Evolutionary conservation across 1,284 basidiomycete genomes (phyloP).

Genomic region (Melampsora americana): DNA sequence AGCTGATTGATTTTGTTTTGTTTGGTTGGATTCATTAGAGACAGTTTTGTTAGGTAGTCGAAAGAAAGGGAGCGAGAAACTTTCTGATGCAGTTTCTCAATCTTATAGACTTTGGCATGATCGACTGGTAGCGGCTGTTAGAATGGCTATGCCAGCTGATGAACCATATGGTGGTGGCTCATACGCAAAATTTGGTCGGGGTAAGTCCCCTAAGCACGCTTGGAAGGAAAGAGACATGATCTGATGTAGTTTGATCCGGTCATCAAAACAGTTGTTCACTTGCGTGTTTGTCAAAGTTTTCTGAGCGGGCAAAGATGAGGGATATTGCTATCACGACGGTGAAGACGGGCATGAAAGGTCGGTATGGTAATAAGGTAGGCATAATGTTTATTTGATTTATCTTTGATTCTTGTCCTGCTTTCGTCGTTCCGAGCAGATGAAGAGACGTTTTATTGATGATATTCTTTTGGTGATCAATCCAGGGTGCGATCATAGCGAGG

Average conservation of each 20-base stretch:
- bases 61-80: conserved; percentile 61
- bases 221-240: neutral
- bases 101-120: conserved; percentile 87
- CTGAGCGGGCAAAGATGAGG: conserved; percentile 63
- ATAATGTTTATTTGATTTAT: neutral
- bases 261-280: conserved; percentile 63
- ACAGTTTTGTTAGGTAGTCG: conserved; percentile 72
- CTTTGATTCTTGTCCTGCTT: neutral
- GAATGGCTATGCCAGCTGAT: conserved; percentile 66
- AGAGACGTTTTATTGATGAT: neutral
- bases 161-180: conserved; percentile 71
- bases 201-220: neutral
- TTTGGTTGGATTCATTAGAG: conserved; percentile 56
- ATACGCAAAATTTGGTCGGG: conserved; percentile 85
- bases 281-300: conserved; percentile 78
- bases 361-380: conserved; percentile 88
- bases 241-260: neutral
- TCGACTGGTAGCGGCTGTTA: conserved; percentile 69
- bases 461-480: conserved; percentile 18
- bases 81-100: conserved; percentile 74
- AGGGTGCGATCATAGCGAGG: conserved; percentile 88
- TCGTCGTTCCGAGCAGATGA: neutral
- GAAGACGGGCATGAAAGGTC: conserved; percentile 84
- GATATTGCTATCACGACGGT: conserved; percentile 73
- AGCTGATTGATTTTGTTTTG: conserved; percentile 1